Percentiles rank a stretch among this genome's conserved stretches.
Conservation (phyloP, 2,329 filamentous ascomycete species). For the Hortaea sp. region DNA sequence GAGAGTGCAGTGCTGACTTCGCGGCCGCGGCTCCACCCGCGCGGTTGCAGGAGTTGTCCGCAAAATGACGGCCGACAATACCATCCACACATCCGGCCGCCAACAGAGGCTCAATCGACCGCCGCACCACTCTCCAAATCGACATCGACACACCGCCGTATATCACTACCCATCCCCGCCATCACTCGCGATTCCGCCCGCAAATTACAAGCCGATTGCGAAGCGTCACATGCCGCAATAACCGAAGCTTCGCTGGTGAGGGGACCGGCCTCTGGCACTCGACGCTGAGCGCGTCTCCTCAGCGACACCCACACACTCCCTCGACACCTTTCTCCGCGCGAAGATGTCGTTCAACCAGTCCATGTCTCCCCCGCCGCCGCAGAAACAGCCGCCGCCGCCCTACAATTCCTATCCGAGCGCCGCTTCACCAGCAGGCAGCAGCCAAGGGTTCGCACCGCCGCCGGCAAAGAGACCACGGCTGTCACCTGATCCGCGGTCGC, state of each 20-base stretch:
- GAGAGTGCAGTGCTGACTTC: too few relatives aligned
- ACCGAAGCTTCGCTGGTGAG: background rate
- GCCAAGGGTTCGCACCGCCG: slow-evolving; percentile 44
- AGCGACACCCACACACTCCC: too few relatives aligned
- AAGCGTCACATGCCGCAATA: background rate
- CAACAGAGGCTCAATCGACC: background rate
- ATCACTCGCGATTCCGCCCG: background rate
- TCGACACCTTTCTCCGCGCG: background rate
- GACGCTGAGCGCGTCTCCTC: background rate
- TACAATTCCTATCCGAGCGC: slow-evolving; percentile 33
- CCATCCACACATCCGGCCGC: background rate
- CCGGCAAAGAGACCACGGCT: slow-evolving; percentile 64
- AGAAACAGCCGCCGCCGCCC: slow-evolving; percentile 18
- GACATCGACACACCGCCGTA: background rate
- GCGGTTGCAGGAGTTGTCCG: background rate
- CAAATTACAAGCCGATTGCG: too few relatives aligned
- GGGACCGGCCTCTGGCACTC: background rate
- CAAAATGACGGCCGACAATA: background rate
- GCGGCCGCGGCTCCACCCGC: background rate
- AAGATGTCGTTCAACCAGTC: background rate
- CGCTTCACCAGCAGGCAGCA: slow-evolving; percentile 21
- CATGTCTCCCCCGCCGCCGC: slow-evolving; percentile 18
- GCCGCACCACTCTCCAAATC: background rate
- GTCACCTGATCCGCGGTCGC: slow-evolving; percentile 57
- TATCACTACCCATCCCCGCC: background rate